Conservation (phyloP, 179 eudicot species). For the Actinidia polygama region DNA sequence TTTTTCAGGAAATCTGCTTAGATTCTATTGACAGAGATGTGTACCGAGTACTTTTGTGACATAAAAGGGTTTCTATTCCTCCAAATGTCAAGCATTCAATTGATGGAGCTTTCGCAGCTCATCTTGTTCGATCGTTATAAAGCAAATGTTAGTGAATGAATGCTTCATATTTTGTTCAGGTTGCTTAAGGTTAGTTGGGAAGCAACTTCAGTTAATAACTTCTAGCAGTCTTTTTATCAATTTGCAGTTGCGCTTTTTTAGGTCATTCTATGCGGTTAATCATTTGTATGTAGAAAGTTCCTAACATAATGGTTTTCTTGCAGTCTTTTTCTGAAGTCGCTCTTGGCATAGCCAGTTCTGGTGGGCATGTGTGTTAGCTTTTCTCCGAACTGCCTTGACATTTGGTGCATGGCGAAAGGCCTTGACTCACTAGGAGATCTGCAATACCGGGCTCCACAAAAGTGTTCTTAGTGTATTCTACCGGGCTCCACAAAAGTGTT, state of each 20-base stretch:
- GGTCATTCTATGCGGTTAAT: neutral
- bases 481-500: neutral
- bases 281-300: neutral
- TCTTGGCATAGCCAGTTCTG: neutral
- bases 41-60: conserved; percentile 65
- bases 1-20: conserved; percentile 68
- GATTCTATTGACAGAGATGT: conserved; percentile 67
- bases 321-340: neutral
- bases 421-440: neutral
- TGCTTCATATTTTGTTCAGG: conserved; percentile 1
- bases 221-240: neutral
- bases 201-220: neutral
- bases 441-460: neutral
- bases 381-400: no score
- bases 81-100: conserved; percentile 79
- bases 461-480: neutral
- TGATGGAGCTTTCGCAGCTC: conserved; percentile 98
- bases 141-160: conserved; percentile 5
- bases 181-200: neutral
- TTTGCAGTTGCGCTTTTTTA: conserved; percentile 10
- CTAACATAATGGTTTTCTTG: conserved; percentile 4
- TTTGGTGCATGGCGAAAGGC: neutral
- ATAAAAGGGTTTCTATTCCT: conserved; percentile 69
- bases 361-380: no score
- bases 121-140: conserved; percentile 52